Conservation (phyloP, 441 rosid genomes). For the Bocquillonia castaneifolia region DNA sequence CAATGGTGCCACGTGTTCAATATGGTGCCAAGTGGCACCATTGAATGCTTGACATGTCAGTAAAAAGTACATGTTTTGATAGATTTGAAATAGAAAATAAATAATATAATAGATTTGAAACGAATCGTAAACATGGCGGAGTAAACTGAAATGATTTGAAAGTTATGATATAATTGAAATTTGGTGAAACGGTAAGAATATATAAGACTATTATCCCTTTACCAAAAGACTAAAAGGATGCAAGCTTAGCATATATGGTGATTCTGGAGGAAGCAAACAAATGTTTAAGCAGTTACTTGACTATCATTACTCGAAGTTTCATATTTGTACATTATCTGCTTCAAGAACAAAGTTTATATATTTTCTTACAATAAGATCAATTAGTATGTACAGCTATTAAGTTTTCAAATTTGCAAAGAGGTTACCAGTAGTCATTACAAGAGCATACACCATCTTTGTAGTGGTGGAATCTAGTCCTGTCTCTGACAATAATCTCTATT, state of each 20-base stretch:
- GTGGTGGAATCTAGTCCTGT: constrained; percentile 54
- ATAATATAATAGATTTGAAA: no score
- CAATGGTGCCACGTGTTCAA: no score
- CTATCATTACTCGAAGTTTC: not conserved
- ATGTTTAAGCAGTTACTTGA: not conserved
- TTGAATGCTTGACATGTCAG: no score
- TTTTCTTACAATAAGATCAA: not conserved
- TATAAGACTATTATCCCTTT: no score
- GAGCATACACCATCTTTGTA: constrained; percentile 44
- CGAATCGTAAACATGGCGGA: no score
- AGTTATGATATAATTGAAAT: no score
- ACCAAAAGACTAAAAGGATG: no score
- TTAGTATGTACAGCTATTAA: not conserved
- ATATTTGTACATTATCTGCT: not conserved
- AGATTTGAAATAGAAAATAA: no score
- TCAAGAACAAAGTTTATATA: not conserved
- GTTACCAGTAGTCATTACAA: constrained; percentile 53
- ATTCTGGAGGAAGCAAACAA: not conserved
- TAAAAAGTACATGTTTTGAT: no score
- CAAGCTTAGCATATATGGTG: not conserved
- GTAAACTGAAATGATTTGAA: no score
- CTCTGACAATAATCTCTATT: constrained; percentile 51
- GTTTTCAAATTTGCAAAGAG: not conserved
- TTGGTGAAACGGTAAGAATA: no score
- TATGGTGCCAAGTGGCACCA: no score